These are phyloP conservation scores for Ormosia semicastrata DNA, from an alignment of 306 rosid species.

Conservation along the genomic window DNA sequence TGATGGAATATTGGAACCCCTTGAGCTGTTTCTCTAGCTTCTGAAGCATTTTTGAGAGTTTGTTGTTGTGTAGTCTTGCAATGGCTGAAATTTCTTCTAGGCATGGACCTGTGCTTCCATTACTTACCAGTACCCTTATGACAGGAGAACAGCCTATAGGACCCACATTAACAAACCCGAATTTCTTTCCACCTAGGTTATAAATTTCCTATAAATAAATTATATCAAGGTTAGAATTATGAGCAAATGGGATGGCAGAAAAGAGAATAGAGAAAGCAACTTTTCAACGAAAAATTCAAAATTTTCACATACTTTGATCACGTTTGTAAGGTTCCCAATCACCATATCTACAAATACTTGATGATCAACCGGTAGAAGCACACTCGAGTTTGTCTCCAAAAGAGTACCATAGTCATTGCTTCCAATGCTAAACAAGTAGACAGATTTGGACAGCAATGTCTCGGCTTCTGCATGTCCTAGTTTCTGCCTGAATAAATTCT, in stretches of 20 bases:
- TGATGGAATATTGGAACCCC: conserved; percentile 47
- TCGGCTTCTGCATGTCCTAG: conserved; percentile 36
- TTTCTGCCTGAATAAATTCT: conserved; percentile 19
- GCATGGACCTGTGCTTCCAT: conserved; percentile 31
- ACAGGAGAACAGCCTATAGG: conserved; percentile 37
- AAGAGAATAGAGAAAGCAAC: not conserved
- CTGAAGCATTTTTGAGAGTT: conserved; percentile 18
- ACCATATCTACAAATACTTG: conserved; percentile 37
- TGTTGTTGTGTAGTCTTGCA: conserved; percentile 37
- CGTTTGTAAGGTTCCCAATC: conserved; percentile 46
- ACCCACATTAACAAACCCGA: conserved; percentile 32
- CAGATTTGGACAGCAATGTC: conserved; percentile 39
- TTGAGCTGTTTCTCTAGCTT: conserved; percentile 29
- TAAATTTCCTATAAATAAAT: conserved; percentile 39
- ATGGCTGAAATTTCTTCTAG: conserved; percentile 18
- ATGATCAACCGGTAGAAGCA: not conserved
- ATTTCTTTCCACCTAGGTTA: conserved; percentile 53
- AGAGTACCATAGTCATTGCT: conserved; percentile 34
- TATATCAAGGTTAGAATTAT: not conserved
- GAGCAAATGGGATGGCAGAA: not conserved
- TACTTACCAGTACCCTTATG: not conserved
- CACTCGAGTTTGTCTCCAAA: not conserved
- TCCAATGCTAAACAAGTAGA: conserved; percentile 47
- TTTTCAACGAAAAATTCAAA: not conserved
- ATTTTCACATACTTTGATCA: conserved; percentile 19